These are phyloP conservation scores for Sarcomyxa edulis DNA, from an alignment of 768 basidiomycete species.

Conservation along the genomic window DNA sequence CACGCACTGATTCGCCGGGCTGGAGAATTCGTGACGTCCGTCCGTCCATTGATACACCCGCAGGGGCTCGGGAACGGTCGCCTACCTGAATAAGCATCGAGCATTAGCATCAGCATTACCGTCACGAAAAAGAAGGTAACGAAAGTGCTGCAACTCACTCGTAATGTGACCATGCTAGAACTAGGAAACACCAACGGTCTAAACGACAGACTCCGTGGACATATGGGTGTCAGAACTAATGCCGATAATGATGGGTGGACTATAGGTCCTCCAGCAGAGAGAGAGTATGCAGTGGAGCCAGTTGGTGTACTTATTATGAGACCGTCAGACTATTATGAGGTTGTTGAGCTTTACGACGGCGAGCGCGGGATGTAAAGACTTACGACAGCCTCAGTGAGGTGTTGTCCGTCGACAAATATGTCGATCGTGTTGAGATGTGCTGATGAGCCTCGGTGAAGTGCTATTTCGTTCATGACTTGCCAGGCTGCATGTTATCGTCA, in stretches of 20 bases:
- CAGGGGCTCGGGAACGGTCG: slow-evolving; percentile 77
- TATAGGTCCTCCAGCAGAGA: slow-evolving; percentile 94
- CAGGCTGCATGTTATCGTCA: slow-evolving; percentile 49
- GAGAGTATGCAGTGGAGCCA: slow-evolving; percentile 93
- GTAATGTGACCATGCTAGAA: slow-evolving; percentile 68
- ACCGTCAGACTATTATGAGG: slow-evolving; percentile 70
- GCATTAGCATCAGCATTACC: not conserved
- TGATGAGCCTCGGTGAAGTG: slow-evolving; percentile 86
- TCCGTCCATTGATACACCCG: slow-evolving; percentile 92
- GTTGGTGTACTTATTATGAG: slow-evolving; percentile 94
- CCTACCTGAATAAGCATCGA: slow-evolving; percentile 54
- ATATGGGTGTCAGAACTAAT: slow-evolving; percentile 92
- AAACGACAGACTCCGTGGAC: slow-evolving; percentile 89
- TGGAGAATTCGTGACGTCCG: slow-evolving; percentile 76
- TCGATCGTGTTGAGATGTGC: slow-evolving; percentile 92
- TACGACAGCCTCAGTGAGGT: slow-evolving; percentile 93
- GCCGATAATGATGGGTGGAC: slow-evolving; percentile 91
- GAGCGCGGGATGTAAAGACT: slow-evolving; percentile 25
- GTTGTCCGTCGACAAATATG: slow-evolving; percentile 90
- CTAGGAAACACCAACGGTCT: slow-evolving; percentile 87
- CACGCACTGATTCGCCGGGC: slow-evolving; percentile 81
- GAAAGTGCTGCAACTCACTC: slow-evolving; percentile 43
- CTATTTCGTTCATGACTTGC: slow-evolving; percentile 98
- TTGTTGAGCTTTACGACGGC: slow-evolving; percentile 8
- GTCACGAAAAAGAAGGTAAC: slow-evolving; percentile 5